Evolutionary conservation across 2,329 filamentous ascomycete species (phyloP), one percentile per base, ranked within the genome.

Genomic region (Penicillium fuscoglaucum): DNA sequence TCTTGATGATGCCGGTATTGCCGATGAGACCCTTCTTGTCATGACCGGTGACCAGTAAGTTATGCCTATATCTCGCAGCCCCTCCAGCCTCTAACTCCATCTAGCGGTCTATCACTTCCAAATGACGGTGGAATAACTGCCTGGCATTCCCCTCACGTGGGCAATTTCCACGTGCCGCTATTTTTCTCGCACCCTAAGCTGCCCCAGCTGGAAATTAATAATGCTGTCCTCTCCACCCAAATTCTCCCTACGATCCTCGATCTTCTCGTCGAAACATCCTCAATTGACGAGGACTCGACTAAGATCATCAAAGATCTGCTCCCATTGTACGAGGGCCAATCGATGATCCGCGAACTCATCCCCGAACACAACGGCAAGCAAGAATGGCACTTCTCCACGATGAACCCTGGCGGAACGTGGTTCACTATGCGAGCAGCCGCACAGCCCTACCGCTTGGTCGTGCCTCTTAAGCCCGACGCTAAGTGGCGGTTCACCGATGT

Each of bases 401-500:
- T 75, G 61, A 75, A 75, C 57, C 66, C 72, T 7, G 73, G 73
- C 4, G 71, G 72, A 24, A 68, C 71, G 1, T 66, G 88, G 89
- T 74, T 83, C 82, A 61, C 80, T 82, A 65, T 87, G 91, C 75
- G 87, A 86, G 17, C 83, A 79, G 63, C 97, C 88, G 91, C 87
- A 87, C 67, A 91, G 92, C 79, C 74, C 44, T 74, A 83, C 96
- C 60, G 82, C 83, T 60, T 93, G 88, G 64, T 69, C 19, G 87
- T 97, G 53, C 87, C 90, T 5, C 87, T 93, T 68, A 84, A 90
- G 68, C 90, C 96, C 72, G 90, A 91, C 52, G 89, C 80, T 6
- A 64, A 66, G 40, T 75, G 68, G 60, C 58, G 66, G 28, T 78
- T 79, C 63, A 74, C 74, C 0, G 66, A 77, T 35, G 61, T 72